Evolutionary conservation across 73 alveolate genomes (phyloP).

Genomic region (Paramecium caudatum): DNA sequence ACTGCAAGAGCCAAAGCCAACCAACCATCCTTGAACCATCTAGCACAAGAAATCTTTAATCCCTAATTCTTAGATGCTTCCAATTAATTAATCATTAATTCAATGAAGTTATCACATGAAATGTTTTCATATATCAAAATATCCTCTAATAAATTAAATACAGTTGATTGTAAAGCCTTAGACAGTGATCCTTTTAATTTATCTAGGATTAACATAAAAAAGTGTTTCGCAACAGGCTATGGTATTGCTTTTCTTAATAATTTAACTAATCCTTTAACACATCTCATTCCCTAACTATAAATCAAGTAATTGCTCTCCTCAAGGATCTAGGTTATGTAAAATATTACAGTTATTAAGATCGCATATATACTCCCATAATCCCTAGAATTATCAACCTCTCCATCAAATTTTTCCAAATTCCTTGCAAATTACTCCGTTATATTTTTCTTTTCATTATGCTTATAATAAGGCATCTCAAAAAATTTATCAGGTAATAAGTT

Average conservation of each 20-base stretch:
- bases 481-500: conserved; percentile 59
- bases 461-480: conserved; percentile 64
- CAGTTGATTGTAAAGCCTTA: conserved; percentile 30
- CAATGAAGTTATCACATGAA: conserved; percentile 35
- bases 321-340: too few relatives aligned
- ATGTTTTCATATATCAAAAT: conserved; percentile 32
- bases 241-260: conserved; percentile 41
- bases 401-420: conserved; percentile 61
- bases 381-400: conserved; percentile 36
- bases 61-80: conserved; percentile 29
- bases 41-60: conserved; percentile 17
- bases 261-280: conserved; percentile 38
- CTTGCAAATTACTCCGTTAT: conserved; percentile 27
- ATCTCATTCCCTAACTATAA: conserved; percentile 63
- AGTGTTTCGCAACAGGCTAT: conserved; percentile 53
- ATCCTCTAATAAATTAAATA: conserved; percentile 51
- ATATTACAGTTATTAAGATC: not conserved
- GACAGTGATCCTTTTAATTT: conserved; percentile 57
- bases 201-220: conserved; percentile 44
- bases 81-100: conserved; percentile 36
- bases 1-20: conserved; percentile 38
- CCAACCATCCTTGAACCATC: conserved; percentile 73
- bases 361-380: conserved; percentile 50
- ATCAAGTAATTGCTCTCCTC: conserved; percentile 62
- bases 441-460: conserved; percentile 35